phyloP scores from a whole-genome alignment of 2,329 filamentous ascomycete species.

The Aulographum hederae region DNA sequence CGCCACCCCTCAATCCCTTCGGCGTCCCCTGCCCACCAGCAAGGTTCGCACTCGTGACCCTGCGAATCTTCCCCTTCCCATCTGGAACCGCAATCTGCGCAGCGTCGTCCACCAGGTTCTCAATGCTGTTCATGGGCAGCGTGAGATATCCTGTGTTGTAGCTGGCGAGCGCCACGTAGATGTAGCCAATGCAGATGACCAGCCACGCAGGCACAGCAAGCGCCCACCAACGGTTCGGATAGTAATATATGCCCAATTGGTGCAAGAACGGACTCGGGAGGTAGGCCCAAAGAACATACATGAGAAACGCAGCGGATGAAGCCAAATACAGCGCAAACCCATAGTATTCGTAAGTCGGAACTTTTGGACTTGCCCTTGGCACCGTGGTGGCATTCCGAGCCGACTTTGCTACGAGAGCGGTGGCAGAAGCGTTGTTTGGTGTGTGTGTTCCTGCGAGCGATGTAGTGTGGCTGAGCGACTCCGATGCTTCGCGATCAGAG shows the following conservation, averaged over 20 bases:
- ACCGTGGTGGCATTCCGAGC: conserved; percentile 44
- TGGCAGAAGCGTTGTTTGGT: conserved; percentile 34
- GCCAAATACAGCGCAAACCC: conserved; percentile 94
- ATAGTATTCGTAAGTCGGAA: conserved; percentile 99
- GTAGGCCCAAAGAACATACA: conserved; percentile 68
- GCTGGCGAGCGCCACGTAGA: conserved; percentile 77
- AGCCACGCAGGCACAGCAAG: conserved; percentile 81
- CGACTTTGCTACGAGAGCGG: conserved; percentile 17
- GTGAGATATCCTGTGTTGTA: conserved; percentile 89
- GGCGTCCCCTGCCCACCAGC: conserved; percentile 14
- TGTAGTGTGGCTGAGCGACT: conserved; percentile 12
- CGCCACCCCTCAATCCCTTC: conserved; percentile 13
- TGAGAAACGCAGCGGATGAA: conserved; percentile 60
- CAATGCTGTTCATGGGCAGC: conserved; percentile 56
- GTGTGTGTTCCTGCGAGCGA: conserved; percentile 12
- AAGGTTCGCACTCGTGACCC: conserved; percentile 12
- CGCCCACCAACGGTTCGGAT: conserved; percentile 95
- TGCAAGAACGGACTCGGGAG: conserved; percentile 83
- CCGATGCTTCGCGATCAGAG: conserved; percentile 73
- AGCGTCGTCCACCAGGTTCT: conserved; percentile 82
- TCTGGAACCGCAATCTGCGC: conserved; percentile 75
- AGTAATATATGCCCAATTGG: conserved; percentile 87
- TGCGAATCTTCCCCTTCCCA: conserved; percentile 39
- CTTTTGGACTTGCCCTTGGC: conserved; percentile 72
- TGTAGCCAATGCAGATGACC: conserved; percentile 76